phyloP scores from a whole-genome alignment of 2,329 filamentous ascomycete species.

The Xylaria sp. region DNA sequence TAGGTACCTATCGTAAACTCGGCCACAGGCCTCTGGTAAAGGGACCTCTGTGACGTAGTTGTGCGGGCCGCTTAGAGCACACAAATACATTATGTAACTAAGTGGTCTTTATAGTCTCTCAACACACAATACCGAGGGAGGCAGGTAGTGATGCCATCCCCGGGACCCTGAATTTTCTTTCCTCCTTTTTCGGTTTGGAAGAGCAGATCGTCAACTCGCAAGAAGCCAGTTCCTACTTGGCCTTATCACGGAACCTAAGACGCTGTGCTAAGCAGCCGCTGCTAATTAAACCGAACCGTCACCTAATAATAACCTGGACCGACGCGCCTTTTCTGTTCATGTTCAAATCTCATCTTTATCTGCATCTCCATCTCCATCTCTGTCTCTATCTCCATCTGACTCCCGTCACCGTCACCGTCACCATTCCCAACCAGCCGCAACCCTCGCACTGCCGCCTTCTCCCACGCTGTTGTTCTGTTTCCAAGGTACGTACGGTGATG shows the following conservation, averaged over 20 bases:
- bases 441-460: constrained; percentile 14
- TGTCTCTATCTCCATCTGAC: background rate
- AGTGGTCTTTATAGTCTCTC: constrained; percentile 5
- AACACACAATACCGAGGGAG: constrained; percentile 11
- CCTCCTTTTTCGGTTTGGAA: background rate
- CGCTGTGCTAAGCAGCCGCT: background rate
- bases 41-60: constrained; percentile 18
- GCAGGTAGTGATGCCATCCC: constrained; percentile 13
- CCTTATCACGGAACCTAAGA: background rate
- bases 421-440: background rate
- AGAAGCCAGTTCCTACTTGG: background rate
- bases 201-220: background rate
- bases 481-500: constrained; percentile 7
- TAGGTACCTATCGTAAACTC: background rate
- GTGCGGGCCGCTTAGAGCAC: constrained; percentile 15
- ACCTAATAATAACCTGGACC: background rate
- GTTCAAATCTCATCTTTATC: background rate
- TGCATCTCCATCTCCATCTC: background rate
- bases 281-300: background rate
- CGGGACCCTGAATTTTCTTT: constrained; percentile 8
- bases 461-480: constrained; percentile 5
- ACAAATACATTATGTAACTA: constrained; percentile 10
- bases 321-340: background rate
- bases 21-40: background rate
- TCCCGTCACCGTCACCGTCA: background rate